phyloP scores from a whole-genome alignment of 176 grass and related monocot species.

The Oryza rufipogon region DNA sequence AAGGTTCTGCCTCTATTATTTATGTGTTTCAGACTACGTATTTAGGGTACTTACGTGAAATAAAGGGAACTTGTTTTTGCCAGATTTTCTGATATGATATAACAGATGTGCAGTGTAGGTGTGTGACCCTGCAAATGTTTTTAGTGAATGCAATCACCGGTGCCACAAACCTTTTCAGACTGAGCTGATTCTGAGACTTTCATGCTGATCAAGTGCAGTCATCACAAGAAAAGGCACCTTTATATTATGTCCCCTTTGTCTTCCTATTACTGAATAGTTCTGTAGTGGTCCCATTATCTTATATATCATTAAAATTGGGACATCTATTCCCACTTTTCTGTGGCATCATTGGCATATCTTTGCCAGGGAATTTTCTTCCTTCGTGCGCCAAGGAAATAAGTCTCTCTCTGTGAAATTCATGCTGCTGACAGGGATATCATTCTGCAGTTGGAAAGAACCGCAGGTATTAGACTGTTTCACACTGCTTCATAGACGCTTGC shows the following conservation, averaged over 20 bases:
- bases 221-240: slow-evolving; percentile 39
- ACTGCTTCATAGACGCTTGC: slow-evolving; percentile 11
- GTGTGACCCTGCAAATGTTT: slow-evolving; percentile 6
- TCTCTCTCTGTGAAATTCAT: slow-evolving; percentile 5
- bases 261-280: slow-evolving; percentile 38
- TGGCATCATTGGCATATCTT: slow-evolving; percentile 44
- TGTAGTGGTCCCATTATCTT: slow-evolving; percentile 34
- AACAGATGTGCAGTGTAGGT: not conserved
- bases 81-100: slow-evolving; percentile 23
- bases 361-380: slow-evolving; percentile 24
- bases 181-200: slow-evolving; percentile 40
- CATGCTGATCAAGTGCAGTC: slow-evolving; percentile 33
- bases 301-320: slow-evolving; percentile 21
- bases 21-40: slow-evolving; percentile 36
- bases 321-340: slow-evolving; percentile 28
- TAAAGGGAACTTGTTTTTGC: slow-evolving; percentile 3
- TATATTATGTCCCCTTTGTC: slow-evolving; percentile 36
- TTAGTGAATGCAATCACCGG: slow-evolving; percentile 35
- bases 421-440: slow-evolving; percentile 32
- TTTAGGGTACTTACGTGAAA: slow-evolving; percentile 24
- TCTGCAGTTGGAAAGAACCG: slow-evolving; percentile 18
- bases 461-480: slow-evolving; percentile 18
- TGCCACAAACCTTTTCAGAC: slow-evolving; percentile 35
- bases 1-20: slow-evolving; percentile 28
- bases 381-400: slow-evolving; percentile 23